Evolutionary conservation across 257 asterid genomes (phyloP).

Genomic region (Parsonsia alboflavescens): DNA sequence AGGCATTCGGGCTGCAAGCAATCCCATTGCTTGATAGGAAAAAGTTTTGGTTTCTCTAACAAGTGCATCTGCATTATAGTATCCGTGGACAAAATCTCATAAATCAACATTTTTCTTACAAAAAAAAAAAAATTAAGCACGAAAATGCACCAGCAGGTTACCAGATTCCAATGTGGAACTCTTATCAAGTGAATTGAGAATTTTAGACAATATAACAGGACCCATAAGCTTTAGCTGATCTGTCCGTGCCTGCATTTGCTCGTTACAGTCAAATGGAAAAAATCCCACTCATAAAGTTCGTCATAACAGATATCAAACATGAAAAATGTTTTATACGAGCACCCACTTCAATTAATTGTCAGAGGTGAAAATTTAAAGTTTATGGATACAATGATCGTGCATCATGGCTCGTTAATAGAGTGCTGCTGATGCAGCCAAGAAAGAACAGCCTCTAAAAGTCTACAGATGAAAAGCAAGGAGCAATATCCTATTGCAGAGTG

Average conservation of each 20-base stretch:
- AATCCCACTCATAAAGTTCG: background rate
- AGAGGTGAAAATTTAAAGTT: too few relatives aligned
- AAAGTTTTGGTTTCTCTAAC: slow-evolving; percentile 76
- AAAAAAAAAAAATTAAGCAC: slow-evolving; percentile 9
- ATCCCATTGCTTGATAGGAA: slow-evolving; percentile 90
- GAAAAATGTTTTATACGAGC: background rate
- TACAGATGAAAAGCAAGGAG: background rate
- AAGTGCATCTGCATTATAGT: slow-evolving; percentile 55
- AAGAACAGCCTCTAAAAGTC: background rate
- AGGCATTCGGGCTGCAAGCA: slow-evolving; percentile 95
- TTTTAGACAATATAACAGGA: slow-evolving; percentile 78
- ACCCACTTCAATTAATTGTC: background rate
- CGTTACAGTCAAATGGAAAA: slow-evolving; percentile 2
- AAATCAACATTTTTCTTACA: background rate
- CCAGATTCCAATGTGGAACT: slow-evolving; percentile 68
- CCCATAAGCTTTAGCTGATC: slow-evolving; percentile 95
- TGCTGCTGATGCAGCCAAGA: background rate
- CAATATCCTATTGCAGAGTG: background rate
- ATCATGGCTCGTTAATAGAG: background rate
- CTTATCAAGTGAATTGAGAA: slow-evolving; percentile 68
- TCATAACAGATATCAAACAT: background rate
- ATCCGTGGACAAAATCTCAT: background rate
- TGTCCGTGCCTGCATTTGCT: slow-evolving; percentile 56
- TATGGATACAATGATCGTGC: too few relatives aligned
- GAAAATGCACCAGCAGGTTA: slow-evolving; percentile 20